A percentile compares a stretch with the other conserved stretches of the same genome.
These are phyloP conservation scores for Pyricularia pennisetigena DNA, from an alignment of 2,329 filamentous ascomycete species.

Conservation along the genomic window DNA sequence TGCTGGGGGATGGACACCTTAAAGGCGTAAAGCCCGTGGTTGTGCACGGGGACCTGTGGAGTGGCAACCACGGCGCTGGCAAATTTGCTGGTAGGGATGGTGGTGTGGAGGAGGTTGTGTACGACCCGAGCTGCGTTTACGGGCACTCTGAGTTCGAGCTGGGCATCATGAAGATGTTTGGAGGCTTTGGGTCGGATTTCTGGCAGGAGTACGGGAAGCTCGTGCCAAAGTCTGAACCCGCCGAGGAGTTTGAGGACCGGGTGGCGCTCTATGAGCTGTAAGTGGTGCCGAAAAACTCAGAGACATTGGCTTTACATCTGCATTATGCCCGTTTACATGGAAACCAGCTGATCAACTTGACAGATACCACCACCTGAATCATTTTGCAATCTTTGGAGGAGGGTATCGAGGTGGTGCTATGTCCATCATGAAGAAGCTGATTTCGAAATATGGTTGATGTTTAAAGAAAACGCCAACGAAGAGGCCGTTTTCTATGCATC, in stretches of 20 bases:
- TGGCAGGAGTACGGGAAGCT: slow-evolving; percentile 67
- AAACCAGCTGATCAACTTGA: not conserved
- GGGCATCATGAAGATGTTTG: slow-evolving; percentile 96
- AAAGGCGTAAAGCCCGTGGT: slow-evolving; percentile 64
- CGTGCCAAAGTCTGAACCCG: slow-evolving; percentile 71
- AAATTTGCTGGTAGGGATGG: slow-evolving; percentile 37
- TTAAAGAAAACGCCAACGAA: not conserved
- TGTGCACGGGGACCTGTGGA: slow-evolving; percentile 90
- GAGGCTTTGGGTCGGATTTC: slow-evolving; percentile 66
- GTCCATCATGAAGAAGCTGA: slow-evolving; percentile 66
- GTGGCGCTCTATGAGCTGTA: slow-evolving; percentile 73
- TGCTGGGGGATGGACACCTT: slow-evolving; percentile 62
- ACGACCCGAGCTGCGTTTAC: slow-evolving; percentile 72
- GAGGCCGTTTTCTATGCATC: not conserved
- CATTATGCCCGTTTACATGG: not conserved
- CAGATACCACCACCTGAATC: slow-evolving; percentile 85
- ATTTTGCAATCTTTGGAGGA: slow-evolving; percentile 75
- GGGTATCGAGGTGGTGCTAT: slow-evolving; percentile 69
- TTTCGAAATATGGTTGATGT: slow-evolving; percentile 56
- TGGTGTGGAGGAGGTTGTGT: slow-evolving; percentile 64
- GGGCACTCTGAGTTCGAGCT: slow-evolving; percentile 84
- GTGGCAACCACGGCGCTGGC: slow-evolving; percentile 67
- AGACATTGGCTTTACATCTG: not conserved
- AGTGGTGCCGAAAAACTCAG: slow-evolving; percentile 26
- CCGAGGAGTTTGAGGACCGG: slow-evolving; percentile 76